Percentiles rank a stretch among this genome's conserved stretches.
Evolutionary conservation across 2,329 filamentous ascomycete genomes (phyloP).

Genomic region (Cladosporium oxysporum): DNA sequence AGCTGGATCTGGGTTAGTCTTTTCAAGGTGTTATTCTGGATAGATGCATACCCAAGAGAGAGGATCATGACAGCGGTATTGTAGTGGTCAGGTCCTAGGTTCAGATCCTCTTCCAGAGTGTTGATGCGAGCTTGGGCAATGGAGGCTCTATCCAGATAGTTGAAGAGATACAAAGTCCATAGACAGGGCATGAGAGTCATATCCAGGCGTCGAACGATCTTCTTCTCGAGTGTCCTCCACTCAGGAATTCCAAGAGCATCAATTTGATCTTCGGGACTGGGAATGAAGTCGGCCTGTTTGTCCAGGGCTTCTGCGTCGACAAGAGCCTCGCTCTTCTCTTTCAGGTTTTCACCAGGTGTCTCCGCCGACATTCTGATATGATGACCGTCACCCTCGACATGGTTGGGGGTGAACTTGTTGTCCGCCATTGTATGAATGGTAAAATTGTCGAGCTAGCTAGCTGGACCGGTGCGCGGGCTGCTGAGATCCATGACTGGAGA

Average conservation of each 20-base stretch:
- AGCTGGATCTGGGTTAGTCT: conserved; percentile 29
- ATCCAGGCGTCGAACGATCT: conserved; percentile 24
- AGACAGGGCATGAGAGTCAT: conserved; percentile 22
- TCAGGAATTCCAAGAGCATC: conserved; percentile 20
- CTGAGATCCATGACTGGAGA: neutral
- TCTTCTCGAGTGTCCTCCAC: conserved; percentile 27
- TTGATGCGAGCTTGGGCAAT: conserved; percentile 27
- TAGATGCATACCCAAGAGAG: neutral
- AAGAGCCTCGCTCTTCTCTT: conserved; percentile 12
- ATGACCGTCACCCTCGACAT: neutral
- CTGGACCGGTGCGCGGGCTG: neutral
- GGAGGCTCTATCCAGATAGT: conserved; percentile 31
- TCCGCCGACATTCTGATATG: conserved; percentile 7
- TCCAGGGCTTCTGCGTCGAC: conserved; percentile 7
- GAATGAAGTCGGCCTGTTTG: conserved; percentile 24
- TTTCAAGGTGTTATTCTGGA: too few relatives aligned
- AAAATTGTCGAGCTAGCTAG: neutral
- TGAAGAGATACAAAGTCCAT: conserved; percentile 33
- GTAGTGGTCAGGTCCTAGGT: conserved; percentile 55
- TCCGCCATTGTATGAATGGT: conserved; percentile 1
- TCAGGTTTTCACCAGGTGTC: conserved; percentile 2
- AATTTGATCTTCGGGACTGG: conserved; percentile 34
- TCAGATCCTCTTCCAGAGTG: conserved; percentile 55
- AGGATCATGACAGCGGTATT: conserved; percentile 56
- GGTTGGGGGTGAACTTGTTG: neutral